Conservation (phyloP, 495 filamentous ascomycete species). For the Neurospora africana region DNA sequence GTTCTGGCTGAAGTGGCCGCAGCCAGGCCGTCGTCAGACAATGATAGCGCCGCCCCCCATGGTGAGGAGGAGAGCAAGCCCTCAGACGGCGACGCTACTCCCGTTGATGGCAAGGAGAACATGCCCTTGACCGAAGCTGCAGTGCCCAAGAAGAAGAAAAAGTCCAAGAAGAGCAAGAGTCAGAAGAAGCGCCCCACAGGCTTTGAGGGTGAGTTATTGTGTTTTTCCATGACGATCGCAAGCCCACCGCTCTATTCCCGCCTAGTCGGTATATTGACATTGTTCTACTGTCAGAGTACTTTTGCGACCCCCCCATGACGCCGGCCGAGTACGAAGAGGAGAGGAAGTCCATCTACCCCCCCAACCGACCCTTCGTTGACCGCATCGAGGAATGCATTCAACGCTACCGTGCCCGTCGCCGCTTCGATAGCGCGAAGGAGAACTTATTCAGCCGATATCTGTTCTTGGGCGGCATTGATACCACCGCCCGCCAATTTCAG, state of each 20-base stretch:
- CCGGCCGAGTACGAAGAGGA: slow-evolving; percentile 54
- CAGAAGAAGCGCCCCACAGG: slow-evolving; percentile 27
- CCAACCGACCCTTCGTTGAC: slow-evolving; percentile 17
- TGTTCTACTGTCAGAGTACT: slow-evolving; percentile 44
- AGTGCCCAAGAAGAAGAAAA: slow-evolving; percentile 19
- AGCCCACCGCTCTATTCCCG: background rate
- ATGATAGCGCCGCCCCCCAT: background rate
- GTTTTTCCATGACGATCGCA: background rate
- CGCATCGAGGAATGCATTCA: slow-evolving; percentile 82
- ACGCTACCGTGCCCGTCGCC: slow-evolving; percentile 65
- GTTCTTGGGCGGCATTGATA: slow-evolving; percentile 69
- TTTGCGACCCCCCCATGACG: slow-evolving; percentile 66
- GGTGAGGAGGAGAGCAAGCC: background rate
- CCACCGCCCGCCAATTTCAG: slow-evolving; percentile 54
- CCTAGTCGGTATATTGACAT: background rate
- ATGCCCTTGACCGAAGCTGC: background rate
- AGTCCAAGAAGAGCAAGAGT: slow-evolving; percentile 16
- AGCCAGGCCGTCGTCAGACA: background rate
- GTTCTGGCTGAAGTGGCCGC: background rate
- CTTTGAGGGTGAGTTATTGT: slow-evolving; percentile 30
- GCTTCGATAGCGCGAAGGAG: slow-evolving; percentile 50
- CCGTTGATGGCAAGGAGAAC: background rate
- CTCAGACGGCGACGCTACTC: background rate
- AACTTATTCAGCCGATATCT: slow-evolving; percentile 71
- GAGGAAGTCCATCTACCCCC: slow-evolving; percentile 17